Evolutionary conservation across 2,329 filamentous ascomycete species (phyloP), one percentile per base, ranked within the genome.

Genomic region (Ramichloridium luteum): DNA sequence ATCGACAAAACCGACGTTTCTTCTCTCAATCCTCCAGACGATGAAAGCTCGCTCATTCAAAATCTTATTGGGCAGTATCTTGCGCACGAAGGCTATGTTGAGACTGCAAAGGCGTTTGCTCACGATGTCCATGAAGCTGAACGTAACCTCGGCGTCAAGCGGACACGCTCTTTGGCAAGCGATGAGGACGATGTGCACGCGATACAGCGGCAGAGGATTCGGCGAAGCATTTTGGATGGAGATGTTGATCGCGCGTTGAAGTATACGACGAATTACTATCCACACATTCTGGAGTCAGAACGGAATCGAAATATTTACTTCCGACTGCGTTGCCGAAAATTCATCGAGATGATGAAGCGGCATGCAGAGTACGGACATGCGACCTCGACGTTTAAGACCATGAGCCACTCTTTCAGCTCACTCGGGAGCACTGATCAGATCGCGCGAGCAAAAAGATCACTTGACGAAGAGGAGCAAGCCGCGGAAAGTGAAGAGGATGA

Each of bases 81-180:
- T 10, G 81, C 86, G 22, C 88, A 96, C 46, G 90, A 96, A 48
- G 90, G 90, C 37, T 96, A 94, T 45, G 79, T 94, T 5, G 88
- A 94, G 44, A 93, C 88, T 0, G 86, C 86, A 6, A 74, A 77
- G 41, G 84, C 83, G 1, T 96, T 98, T 63, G 34, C 38, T 12
- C 69, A 79, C 45, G 88, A 96, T 50, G 74, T 93, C 15, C 70
- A 73, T 32, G n/a, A 8, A 8, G 6, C 16, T 15, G 28, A 28
- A 3, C n/a, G 18, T 9, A 13, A 20, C 5, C 9, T 13, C 6
- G 15, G 16, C 12, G 12, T 20, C 11, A 15, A 12, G 20, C 35
- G 39, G 27, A 62, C 70, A 11, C 82, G 93, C 53, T 78, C 80
- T 46, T 26, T 70, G 74, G 34, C 49, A 36, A 58, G 70, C 22